Evolutionary conservation across 148 eudicot species (phyloP).

Genomic region (Pharnaceum exiguum): DNA sequence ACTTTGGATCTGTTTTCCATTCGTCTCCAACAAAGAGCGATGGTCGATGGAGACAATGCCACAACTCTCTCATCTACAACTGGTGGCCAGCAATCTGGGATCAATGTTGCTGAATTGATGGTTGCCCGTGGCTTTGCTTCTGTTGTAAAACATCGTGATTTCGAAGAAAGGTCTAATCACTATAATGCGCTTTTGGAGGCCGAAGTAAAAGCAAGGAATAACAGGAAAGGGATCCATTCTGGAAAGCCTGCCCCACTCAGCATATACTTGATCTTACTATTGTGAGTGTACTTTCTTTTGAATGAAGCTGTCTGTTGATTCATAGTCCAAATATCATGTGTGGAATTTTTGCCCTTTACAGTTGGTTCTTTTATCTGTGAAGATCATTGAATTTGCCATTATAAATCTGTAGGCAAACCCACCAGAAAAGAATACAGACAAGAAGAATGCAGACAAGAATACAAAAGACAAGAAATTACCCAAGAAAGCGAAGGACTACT

Average conservation of each 20-base stretch:
- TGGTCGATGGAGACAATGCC: constrained; percentile 45
- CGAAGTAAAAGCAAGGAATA: constrained; percentile 70
- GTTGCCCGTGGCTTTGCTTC: constrained; percentile 76
- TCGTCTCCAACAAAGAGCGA: constrained; percentile 54
- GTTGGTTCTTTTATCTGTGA: no score
- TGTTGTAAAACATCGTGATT: constrained; percentile 75
- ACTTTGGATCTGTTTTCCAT: constrained; percentile 87
- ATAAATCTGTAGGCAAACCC: no score
- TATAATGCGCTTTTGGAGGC: constrained; percentile 89
- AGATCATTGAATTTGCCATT: no score
- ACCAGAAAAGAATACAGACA: no score
- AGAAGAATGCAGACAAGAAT: no score
- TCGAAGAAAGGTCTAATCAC: constrained; percentile 80
- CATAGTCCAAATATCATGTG: not conserved
- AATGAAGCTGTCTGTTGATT: no score
- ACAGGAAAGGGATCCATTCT: constrained; percentile 76
- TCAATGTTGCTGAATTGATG: constrained; percentile 80
- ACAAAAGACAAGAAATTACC: constrained; percentile 80
- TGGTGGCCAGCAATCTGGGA: constrained; percentile 50
- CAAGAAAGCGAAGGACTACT: constrained; percentile 81
- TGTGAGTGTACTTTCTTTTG: constrained; percentile 38
- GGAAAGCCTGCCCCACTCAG: constrained; percentile 54
- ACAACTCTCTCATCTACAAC: constrained; percentile 37
- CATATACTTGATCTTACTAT: constrained; percentile 75
- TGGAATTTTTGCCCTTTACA: no score